These are phyloP conservation scores for Hypseocharis bilobata DNA, from an alignment of 441 rosid genomes.

Conservation along the genomic window DNA sequence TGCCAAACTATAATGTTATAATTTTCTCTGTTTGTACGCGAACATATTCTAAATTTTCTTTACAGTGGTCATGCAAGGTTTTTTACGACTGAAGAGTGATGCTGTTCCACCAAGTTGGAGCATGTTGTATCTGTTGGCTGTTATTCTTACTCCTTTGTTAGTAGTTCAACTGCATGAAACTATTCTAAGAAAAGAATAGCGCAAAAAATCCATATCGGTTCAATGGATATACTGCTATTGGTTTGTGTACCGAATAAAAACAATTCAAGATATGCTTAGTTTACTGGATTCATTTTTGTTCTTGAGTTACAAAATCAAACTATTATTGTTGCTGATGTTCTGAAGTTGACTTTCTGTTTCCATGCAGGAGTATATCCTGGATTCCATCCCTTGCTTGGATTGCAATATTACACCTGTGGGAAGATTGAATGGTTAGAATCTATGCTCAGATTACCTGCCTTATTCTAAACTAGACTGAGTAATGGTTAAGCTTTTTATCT, in stretches of 20 bases:
- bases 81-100: neutral
- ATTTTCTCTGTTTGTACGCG: neutral
- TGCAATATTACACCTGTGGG: conserved; percentile 72
- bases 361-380: conserved; percentile 62
- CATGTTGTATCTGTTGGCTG: neutral
- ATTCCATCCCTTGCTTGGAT: conserved; percentile 74
- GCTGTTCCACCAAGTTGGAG: neutral
- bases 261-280: no score
- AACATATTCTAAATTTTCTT: no score
- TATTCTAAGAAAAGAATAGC: neutral
- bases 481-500: neutral
- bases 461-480: neutral
- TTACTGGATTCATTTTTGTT: no score
- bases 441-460: neutral
- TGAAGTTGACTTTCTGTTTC: conserved; percentile 7
- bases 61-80: neutral
- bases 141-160: neutral
- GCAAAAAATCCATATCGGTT: neutral
- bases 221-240: neutral
- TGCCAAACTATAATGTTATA: no score
- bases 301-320: neutral
- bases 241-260: neutral
- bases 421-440: conserved; percentile 72
- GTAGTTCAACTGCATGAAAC: neutral
- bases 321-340: conserved; percentile 13